Evolutionary conservation across 768 basidiomycete species (phyloP).

Genomic region (Rhizopogon vesiculosus): DNA sequence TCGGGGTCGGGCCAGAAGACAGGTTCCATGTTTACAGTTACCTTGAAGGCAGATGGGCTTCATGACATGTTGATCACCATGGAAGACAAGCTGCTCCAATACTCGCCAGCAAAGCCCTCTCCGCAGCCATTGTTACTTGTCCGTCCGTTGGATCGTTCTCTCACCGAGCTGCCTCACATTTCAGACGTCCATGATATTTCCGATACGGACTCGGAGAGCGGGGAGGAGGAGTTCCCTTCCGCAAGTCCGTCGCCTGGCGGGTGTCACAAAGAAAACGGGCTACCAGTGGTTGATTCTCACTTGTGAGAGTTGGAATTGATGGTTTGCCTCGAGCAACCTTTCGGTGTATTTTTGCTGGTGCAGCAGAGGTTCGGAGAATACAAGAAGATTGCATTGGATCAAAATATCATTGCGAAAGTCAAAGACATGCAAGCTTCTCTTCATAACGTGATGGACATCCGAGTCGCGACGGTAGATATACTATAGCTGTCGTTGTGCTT

Average conservation of each 20-base stretch:
- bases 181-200: too few species aligned
- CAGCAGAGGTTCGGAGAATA: neutral
- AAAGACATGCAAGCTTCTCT: neutral
- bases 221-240: neutral
- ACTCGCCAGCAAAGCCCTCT: too few species aligned
- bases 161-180: too few species aligned
- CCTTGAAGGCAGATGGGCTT: too few species aligned
- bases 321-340: neutral
- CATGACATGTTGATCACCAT: too few species aligned
- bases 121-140: too few species aligned
- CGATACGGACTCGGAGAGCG: too few species aligned
- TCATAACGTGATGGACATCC: neutral
- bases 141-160: too few species aligned
- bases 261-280: neutral
- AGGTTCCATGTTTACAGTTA: too few species aligned
- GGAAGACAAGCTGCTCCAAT: too few species aligned
- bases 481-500: neutral
- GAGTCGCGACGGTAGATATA: neutral
- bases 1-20: too few species aligned
- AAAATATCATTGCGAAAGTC: neutral
- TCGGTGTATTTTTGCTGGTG: neutral
- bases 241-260: neutral
- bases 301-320: neutral
- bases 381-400: neutral
- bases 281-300: neutral